Conservation (phyloP, 202 grass and related monocot species). For the Cymbopogon flexuosus region DNA sequence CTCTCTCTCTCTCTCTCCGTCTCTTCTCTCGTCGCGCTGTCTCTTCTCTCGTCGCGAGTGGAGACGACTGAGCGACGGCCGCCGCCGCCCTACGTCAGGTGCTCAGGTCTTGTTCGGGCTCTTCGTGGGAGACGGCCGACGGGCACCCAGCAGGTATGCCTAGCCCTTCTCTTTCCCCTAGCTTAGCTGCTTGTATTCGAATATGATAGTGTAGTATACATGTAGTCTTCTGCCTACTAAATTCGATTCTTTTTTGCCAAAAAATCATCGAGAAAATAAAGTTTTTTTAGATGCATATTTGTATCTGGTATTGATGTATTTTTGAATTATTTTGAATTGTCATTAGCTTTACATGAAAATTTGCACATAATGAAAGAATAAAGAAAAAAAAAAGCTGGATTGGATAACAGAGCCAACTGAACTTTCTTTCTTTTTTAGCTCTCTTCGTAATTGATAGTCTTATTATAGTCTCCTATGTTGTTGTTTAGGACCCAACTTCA, state of each 20-base stretch:
- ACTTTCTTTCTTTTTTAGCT: neutral
- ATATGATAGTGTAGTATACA: neutral
- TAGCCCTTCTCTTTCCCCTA: too few relatives aligned
- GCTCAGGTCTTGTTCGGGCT: neutral
- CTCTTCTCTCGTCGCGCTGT: too few relatives aligned
- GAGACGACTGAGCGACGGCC: neutral
- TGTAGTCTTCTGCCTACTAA: too few relatives aligned
- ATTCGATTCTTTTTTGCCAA: too few relatives aligned
- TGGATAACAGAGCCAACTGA: neutral
- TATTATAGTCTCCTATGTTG: neutral
- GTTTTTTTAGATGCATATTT: neutral
- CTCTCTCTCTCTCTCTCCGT: too few relatives aligned
- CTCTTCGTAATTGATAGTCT: neutral
- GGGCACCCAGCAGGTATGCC: too few relatives aligned
- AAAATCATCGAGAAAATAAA: too few relatives aligned
- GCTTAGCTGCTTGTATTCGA: neutral
- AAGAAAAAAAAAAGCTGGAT: neutral
- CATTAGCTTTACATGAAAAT: neutral
- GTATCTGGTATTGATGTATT: neutral
- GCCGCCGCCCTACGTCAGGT: too few relatives aligned
- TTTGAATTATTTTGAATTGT: neutral
- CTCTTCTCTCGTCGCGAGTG: neutral
- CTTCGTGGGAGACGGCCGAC: neutral
- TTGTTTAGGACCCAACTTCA: neutral
- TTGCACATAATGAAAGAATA: neutral